A percentile compares a stretch with the other conserved stretches of the same genome.
Conservation (phyloP, 192 early-diverging fungal genomes). For the Coemansia sp. region DNA sequence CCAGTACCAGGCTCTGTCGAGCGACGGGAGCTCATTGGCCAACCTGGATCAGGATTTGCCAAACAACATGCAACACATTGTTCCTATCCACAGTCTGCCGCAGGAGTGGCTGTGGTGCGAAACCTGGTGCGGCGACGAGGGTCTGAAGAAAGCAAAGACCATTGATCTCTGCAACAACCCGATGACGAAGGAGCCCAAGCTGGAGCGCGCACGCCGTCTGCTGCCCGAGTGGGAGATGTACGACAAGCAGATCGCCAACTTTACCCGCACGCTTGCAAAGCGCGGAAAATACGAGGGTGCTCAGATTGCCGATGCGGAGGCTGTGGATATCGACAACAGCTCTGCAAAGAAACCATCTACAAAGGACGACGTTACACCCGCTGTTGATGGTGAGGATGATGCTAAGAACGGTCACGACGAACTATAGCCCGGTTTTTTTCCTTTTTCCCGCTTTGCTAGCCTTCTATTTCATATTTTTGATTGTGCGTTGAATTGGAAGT, state of each 20-base stretch:
- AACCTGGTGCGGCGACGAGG: slow-evolving; percentile 94
- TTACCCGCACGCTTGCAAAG: slow-evolving; percentile 38
- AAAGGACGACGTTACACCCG: background rate
- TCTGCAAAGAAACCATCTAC: background rate
- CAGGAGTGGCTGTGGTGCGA: slow-evolving; percentile 99
- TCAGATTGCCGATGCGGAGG: slow-evolving; percentile 45
- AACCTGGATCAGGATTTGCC: slow-evolving; percentile 99
- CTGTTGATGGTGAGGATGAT: background rate
- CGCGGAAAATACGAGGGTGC: slow-evolving; percentile 40
- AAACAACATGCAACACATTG: slow-evolving; percentile 91
- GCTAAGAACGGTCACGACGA: slow-evolving; percentile 30
- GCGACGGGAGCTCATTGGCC: slow-evolving; percentile 84
- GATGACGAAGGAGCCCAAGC: slow-evolving; percentile 97
- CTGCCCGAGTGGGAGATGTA: slow-evolving; percentile 92
- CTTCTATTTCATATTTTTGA: too few species aligned
- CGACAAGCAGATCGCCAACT: slow-evolving; percentile 68
- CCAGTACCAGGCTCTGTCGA: slow-evolving; percentile 89
- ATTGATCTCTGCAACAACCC: slow-evolving; percentile 99
- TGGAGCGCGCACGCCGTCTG: slow-evolving; percentile 87
- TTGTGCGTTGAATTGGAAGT: too few species aligned
- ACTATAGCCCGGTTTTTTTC: slow-evolving; percentile 14
- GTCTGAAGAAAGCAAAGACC: slow-evolving; percentile 84
- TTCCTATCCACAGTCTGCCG: slow-evolving; percentile 90
- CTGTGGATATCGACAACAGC: slow-evolving; percentile 37
- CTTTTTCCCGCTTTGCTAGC: background rate